Evolutionary conservation across 352 stramenopile species (phyloP).

Genomic region (Globisporangium orthogonon): DNA sequence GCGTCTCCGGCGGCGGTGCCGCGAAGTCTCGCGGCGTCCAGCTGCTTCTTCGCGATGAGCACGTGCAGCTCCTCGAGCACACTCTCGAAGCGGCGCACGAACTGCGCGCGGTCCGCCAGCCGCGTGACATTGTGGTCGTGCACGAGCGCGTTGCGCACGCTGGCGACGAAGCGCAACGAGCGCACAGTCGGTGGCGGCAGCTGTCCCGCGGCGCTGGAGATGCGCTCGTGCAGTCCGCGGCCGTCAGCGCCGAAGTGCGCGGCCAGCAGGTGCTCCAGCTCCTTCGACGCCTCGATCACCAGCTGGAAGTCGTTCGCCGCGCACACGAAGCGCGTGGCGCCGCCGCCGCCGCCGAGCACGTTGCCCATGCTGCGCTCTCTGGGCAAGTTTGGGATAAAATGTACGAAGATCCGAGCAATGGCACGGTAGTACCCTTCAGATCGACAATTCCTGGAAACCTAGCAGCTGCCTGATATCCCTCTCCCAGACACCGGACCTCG

Average conservation of each 20-base stretch:
- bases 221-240: slow-evolving; percentile 69
- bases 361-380: slow-evolving; percentile 2
- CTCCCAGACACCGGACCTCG: no score
- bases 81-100: slow-evolving; percentile 57
- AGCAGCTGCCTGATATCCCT: no score
- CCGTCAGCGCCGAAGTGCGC: slow-evolving; percentile 57
- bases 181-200: slow-evolving; percentile 47
- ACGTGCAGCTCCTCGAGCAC: slow-evolving; percentile 57
- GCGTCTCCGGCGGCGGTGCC: no score
- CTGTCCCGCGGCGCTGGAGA: slow-evolving; percentile 33
- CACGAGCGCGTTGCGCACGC: slow-evolving; percentile 75
- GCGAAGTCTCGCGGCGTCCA: slow-evolving; percentile 14
- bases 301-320: slow-evolving; percentile 77
- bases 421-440: no score
- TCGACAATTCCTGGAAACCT: no score
- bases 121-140: slow-evolving; percentile 58
- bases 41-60: slow-evolving; percentile 47
- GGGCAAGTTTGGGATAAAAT: no score
- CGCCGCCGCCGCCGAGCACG: neutral
- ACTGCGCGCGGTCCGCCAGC: slow-evolving; percentile 51
- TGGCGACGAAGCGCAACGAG: slow-evolving; percentile 76
- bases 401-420: no score
- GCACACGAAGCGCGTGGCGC: slow-evolving; percentile 19
- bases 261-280: slow-evolving; percentile 67
- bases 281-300: slow-evolving; percentile 76